Percentiles rank a stretch among this genome's conserved stretches.
Evolutionary conservation across 2,329 filamentous ascomycete species (phyloP).

Genomic region (Macroventuria anomochaeta): DNA sequence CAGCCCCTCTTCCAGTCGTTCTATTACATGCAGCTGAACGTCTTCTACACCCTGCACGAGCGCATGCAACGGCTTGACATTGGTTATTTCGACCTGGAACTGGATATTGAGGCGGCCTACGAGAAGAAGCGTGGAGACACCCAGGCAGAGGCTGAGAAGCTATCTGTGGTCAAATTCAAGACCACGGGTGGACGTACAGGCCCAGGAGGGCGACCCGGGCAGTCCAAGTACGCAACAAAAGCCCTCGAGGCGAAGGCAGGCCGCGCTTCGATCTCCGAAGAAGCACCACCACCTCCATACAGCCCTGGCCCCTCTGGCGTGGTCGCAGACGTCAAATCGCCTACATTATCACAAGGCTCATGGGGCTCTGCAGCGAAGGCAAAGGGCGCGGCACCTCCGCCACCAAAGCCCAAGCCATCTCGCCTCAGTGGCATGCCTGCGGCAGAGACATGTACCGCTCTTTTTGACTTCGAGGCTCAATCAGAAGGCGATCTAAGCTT

Average conservation of each 20-base stretch:
- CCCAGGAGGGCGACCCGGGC: slow-evolving; percentile 32
- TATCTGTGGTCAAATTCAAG: slow-evolving; percentile 90
- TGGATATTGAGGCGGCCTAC: slow-evolving; percentile 92
- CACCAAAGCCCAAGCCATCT: slow-evolving; percentile 69
- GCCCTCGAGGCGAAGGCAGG: slow-evolving; percentile 48
- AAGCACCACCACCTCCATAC: slow-evolving; percentile 50
- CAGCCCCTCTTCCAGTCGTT: slow-evolving; percentile 97
- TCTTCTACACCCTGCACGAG: slow-evolving; percentile 98
- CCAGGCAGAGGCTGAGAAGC: slow-evolving; percentile 80
- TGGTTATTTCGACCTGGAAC: slow-evolving; percentile 92
- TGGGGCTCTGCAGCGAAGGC: slow-evolving; percentile 56
- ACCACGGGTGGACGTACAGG: slow-evolving; percentile 70
- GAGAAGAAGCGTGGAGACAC: slow-evolving; percentile 86
- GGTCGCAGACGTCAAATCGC: slow-evolving; percentile 15
- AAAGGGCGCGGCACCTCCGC: slow-evolving; percentile 58
- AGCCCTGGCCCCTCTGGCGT: slow-evolving; percentile 40
- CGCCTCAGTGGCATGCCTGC: slow-evolving; percentile 69
- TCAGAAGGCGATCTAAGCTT: slow-evolving; percentile 95
- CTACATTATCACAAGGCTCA: slow-evolving; percentile 42
- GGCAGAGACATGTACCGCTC: slow-evolving; percentile 81
- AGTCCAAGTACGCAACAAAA: slow-evolving; percentile 49
- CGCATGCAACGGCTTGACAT: slow-evolving; percentile 98
- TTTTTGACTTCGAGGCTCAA: slow-evolving; percentile 97
- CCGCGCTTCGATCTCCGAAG: slow-evolving; percentile 40
- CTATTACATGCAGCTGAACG: slow-evolving; percentile 99